Base-by-base conservation (phyloP, 257 asterid genomes). In the Capsicum pubescens region DNA sequence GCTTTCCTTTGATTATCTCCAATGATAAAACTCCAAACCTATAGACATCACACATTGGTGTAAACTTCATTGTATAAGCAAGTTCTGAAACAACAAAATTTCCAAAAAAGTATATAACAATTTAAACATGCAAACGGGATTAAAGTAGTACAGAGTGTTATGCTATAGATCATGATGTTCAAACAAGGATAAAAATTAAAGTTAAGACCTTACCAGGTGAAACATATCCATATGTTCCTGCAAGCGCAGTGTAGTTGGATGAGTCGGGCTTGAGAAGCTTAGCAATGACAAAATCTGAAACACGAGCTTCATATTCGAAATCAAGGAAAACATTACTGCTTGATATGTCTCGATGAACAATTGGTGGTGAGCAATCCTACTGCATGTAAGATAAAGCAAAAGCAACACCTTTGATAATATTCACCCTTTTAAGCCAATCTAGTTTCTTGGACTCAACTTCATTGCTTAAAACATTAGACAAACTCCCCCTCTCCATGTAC, bases 1-100 rank as follows among this genome's bases (percentile, higher is more conserved):
- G 85, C 9, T 82, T 10, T 46, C 84, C 84, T 64, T 63, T 64
- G 52, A 64, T 63, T 57, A 48, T 67, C 55, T 82, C 84, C 60
- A 50, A 64, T 12, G 64, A 54, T 46, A 82, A 15, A 16, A 82
- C 66, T 82, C 84, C 84, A 44, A 82, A 82, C 54, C 66, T 82
- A 66, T 82, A 82, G 61, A 82, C 84, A 5, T 82, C 79, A 66
- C 76, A 60, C 77, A 19, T 64, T 46, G 64, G 32, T 9, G 39
- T 82, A 48, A 82, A 54, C 57, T 64, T 64, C 60, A 66, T 50
- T 17, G 60, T 56, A 14, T 56, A 56, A 14, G 48, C 60, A 56
- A 56, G 60, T 8, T 56, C 60, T 56, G 60, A 56, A 14, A 56
- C 19, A 44, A 44, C 8, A 44, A 6, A 44, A 44, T 44, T 44